Base-by-base conservation (phyloP, 306 rosid genomes). In the Psophocarpus tetragonolobus region DNA sequence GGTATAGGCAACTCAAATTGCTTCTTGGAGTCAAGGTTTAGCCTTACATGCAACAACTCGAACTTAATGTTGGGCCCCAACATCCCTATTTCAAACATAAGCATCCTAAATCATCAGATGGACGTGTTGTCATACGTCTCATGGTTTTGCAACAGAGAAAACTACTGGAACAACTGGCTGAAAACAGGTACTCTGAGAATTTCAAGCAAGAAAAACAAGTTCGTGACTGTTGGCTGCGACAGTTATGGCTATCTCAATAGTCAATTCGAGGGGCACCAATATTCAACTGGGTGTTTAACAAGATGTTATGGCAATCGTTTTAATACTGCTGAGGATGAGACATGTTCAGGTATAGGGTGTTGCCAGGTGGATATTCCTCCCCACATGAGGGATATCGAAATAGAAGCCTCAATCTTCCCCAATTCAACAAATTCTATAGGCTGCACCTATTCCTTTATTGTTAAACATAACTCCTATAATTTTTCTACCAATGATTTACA, bases 381-480 rank as follows among this genome's bases (percentile, higher is more conserved):
- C 9, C 11, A 12, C 8, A 38, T 38, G 42, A 38, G 12, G 42
- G 9, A 38, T 8, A 35, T 35, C 39, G 1, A 0, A 0, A 0
- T 35, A 5, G 0, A 0, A 6, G 9, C 42, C 0, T 38, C 42
- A 15, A 53, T 6, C n/a, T n/a, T n/a, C n/a, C n/a, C n/a, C n/a
- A 45, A 2, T 6, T 35, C 42, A 38, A 42, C 4, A 35, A 17
- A 48, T 48, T n/a, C 8, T 4, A 1, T 3, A 14, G 1, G 6
- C 0, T 47, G 53, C 8, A 47, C 21, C 20, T n/a, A 47, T 13
- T 61, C 83, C 0, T 82, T 82, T 73, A 51, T 82, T 2, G 80
- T 57, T 5, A 81, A 86, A 30, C 27, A 73, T 0, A 54, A 74
- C 0, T 53, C 6, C 26, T 88, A 82, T 56, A 21, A 54, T 11